A percentile compares a stretch with the other conserved stretches of the same genome.
These are phyloP conservation scores for Trifolium dubium DNA, from an alignment of 306 rosid genomes.

Conservation along the genomic window DNA sequence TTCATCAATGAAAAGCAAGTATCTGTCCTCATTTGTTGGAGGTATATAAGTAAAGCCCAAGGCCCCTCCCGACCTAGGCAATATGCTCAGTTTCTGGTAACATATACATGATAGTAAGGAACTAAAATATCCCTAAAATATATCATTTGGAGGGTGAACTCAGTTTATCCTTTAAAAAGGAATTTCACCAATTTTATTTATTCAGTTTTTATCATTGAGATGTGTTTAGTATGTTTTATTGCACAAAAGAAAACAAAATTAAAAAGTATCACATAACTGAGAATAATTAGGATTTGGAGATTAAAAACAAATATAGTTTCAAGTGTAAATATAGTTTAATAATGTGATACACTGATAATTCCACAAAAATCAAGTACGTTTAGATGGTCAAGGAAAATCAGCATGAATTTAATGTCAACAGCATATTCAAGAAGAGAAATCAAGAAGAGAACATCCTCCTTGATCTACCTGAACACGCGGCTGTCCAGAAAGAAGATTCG, in stretches of 20 bases:
- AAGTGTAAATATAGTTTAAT: slow-evolving; percentile 1
- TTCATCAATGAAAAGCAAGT: slow-evolving; percentile 96
- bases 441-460: slow-evolving; percentile 30
- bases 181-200: neutral
- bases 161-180: neutral
- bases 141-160: slow-evolving; percentile 4
- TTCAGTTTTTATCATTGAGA: neutral
- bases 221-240: neutral
- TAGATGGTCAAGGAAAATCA: slow-evolving; percentile 12
- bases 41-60: slow-evolving; percentile 95
- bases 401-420: slow-evolving; percentile 24
- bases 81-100: slow-evolving; percentile 91
- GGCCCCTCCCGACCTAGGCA: slow-evolving; percentile 97
- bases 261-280: neutral
- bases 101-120: slow-evolving; percentile 34
- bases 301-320: neutral
- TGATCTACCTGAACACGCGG: slow-evolving; percentile 89
- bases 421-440: slow-evolving; percentile 28
- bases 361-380: slow-evolving; percentile 32
- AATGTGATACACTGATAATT: neutral
- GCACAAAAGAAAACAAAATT: neutral
- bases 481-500: slow-evolving; percentile 90
- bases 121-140: slow-evolving; percentile 6
- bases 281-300: neutral
- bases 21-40: slow-evolving; percentile 92